Conservation (phyloP, 2,329 filamentous ascomycete species). For the Elsinoe batatas region DNA sequence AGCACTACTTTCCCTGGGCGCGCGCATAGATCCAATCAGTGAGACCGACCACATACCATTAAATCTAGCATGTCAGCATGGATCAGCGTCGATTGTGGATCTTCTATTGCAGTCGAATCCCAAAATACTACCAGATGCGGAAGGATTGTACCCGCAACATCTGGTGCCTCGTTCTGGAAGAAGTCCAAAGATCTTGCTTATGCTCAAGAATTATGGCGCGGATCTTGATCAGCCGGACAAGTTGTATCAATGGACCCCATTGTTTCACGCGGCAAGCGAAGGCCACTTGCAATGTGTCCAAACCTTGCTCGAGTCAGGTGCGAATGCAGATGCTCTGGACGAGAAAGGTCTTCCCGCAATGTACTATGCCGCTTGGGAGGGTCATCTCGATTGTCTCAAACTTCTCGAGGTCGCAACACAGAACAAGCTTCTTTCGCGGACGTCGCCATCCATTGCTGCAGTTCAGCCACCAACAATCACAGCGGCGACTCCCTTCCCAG, state of each 20-base stretch:
- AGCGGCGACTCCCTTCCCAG: constrained; percentile 47
- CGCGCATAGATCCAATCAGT: constrained; percentile 75
- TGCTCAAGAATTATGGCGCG: constrained; percentile 76
- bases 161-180: constrained; percentile 84
- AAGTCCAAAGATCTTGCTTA: constrained; percentile 64
- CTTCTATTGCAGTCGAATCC: constrained; percentile 73
- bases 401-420: constrained; percentile 54
- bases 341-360: constrained; percentile 90
- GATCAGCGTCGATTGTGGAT: constrained; percentile 73
- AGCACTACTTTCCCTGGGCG: constrained; percentile 63
- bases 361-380: constrained; percentile 99
- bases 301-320: constrained; percentile 68
- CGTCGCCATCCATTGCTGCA: constrained; percentile 32
- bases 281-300: constrained; percentile 84
- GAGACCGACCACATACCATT: constrained; percentile 88
- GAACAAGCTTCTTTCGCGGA: constrained; percentile 25
- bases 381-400: constrained; percentile 88
- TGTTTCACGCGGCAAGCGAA: constrained; percentile 94
- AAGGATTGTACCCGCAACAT: constrained; percentile 95
- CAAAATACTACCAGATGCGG: constrained; percentile 81
- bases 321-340: constrained; percentile 69
- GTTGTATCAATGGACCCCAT: constrained; percentile 91
- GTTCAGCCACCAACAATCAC: constrained; percentile 29
- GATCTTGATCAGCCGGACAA: constrained; percentile 90
- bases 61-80: constrained; percentile 91